Conservation (phyloP, 805 yeast species). For the Candida yuanshanica region DNA sequence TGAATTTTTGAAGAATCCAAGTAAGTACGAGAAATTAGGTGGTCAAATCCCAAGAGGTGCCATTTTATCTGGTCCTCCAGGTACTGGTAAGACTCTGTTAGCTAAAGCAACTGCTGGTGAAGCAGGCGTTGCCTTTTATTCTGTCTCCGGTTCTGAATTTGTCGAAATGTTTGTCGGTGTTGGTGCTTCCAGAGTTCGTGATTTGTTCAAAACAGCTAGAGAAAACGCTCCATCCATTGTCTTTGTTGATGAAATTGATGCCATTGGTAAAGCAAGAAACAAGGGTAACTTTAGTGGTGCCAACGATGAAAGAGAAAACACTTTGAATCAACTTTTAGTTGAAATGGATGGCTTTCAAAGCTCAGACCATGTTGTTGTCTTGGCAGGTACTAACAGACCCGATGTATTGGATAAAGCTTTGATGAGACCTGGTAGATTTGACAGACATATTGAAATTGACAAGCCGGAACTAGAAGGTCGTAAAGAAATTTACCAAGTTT, state of each 20-base stretch:
- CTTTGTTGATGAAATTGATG: constrained; percentile 93
- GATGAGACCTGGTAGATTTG: constrained; percentile 93
- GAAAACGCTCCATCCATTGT: constrained; percentile 87
- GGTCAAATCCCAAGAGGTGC: constrained; percentile 97
- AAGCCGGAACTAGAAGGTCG: constrained; percentile 88
- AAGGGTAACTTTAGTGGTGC: constrained; percentile 72
- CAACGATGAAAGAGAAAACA: constrained; percentile 90
- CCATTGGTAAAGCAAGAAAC: constrained; percentile 82
- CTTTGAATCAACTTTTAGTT: constrained; percentile 84
- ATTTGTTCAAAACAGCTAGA: constrained; percentile 83
- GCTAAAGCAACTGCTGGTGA: constrained; percentile 98
- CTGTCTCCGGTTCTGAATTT: constrained; percentile 91
- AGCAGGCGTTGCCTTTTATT: constrained; percentile 88
- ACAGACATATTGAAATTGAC: constrained; percentile 82
- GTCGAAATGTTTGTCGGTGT: constrained; percentile 98
- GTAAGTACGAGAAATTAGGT: constrained; percentile 79
- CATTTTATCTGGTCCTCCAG: constrained; percentile 90
- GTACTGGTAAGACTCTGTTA: constrained; percentile 90
- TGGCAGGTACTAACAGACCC: constrained; percentile 93
- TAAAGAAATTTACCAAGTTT: constrained; percentile 79
- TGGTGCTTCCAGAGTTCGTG: constrained; percentile 93
- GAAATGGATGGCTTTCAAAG: constrained; percentile 94
- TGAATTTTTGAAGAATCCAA: constrained; percentile 77
- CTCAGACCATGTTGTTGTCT: constrained; percentile 86
- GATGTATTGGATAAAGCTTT: constrained; percentile 88